These are phyloP conservation scores for Dichomitus squalens DNA, from an alignment of 1,284 basidiomycete species.

Conservation along the genomic window DNA sequence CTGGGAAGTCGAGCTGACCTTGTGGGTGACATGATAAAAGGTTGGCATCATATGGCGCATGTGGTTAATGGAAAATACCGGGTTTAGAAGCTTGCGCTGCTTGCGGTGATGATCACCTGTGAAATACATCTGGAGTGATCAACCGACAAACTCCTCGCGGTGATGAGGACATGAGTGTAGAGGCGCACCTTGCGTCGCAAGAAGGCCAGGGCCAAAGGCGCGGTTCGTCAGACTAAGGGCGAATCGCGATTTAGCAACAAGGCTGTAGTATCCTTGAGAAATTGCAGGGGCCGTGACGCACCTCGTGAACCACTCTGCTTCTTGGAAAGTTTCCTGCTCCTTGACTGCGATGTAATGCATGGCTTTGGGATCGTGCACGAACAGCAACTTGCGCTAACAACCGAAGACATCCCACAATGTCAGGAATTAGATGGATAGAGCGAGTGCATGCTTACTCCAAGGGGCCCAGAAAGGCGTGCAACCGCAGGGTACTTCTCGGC, in stretches of 20 bases:
- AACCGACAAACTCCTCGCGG: too few species aligned
- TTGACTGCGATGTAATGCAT: constrained; percentile 35
- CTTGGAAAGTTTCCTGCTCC: constrained; percentile 35
- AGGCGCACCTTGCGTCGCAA: constrained; percentile 12
- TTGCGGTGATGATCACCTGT: constrained; percentile 19
- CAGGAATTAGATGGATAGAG: too few species aligned
- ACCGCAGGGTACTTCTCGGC: constrained; percentile 24
- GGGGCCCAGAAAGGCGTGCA: constrained; percentile 17
- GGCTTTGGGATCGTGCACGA: constrained; percentile 31
- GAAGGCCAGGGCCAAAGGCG: constrained; percentile 8
- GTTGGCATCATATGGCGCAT: constrained; percentile 30
- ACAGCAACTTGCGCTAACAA: constrained; percentile 23
- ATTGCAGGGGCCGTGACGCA: not conserved
- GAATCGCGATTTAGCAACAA: not conserved
- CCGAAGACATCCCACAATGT: not conserved
- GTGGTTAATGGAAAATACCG: constrained; percentile 29
- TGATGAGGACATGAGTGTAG: too few species aligned
- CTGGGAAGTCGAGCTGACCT: constrained; percentile 3
- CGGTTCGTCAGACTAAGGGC: not conserved
- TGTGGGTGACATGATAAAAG: constrained; percentile 22
- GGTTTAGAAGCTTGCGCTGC: constrained; percentile 29
- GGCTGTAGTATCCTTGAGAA: too few species aligned
- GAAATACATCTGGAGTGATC: too few species aligned
- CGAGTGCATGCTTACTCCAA: constrained; percentile 8
- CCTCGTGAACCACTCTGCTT: constrained; percentile 18